Percentiles rank a stretch among this genome's conserved stretches.
Conservation (phyloP, 768 basidiomycete genomes). For the Boletus bicolor region DNA sequence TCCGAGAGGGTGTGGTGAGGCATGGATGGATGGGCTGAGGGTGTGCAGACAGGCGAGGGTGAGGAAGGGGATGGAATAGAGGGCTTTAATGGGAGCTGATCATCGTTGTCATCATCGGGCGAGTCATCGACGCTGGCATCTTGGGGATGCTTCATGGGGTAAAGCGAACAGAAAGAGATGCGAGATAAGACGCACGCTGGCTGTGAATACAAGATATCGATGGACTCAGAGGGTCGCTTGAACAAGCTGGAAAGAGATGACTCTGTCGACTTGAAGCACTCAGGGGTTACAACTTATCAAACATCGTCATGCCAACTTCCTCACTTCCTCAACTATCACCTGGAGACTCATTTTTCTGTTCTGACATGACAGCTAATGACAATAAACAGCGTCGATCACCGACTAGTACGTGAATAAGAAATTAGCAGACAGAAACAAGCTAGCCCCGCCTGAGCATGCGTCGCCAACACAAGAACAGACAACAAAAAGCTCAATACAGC, state of each 20-base stretch:
- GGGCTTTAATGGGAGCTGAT: slow-evolving; percentile 7
- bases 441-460: slow-evolving; percentile 3
- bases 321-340: background rate
- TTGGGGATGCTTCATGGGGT: slow-evolving; percentile 38
- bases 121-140: slow-evolving; percentile 46
- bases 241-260: slow-evolving; percentile 25
- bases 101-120: background rate
- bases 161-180: slow-evolving; percentile 21
- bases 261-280: slow-evolving; percentile 5
- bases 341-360: background rate
- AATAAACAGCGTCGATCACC: background rate
- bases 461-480: slow-evolving; percentile 6
- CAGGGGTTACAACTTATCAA: slow-evolving; percentile 14
- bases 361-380: background rate
- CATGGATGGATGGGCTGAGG: slow-evolving; percentile 16
- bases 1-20: slow-evolving; percentile 8
- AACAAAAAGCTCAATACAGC: slow-evolving; percentile 17
- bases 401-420: slow-evolving; percentile 15
- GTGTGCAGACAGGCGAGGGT: slow-evolving; percentile 1
- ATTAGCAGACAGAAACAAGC: slow-evolving; percentile 6
- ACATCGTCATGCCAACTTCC: slow-evolving; percentile 8
- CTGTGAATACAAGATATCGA: background rate
- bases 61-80: background rate
- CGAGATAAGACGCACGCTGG: slow-evolving; percentile 11
- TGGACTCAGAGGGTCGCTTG: slow-evolving; percentile 16